Base-by-base conservation (phyloP, 179 eudicot species). In the Vitellaria paradoxa region DNA sequence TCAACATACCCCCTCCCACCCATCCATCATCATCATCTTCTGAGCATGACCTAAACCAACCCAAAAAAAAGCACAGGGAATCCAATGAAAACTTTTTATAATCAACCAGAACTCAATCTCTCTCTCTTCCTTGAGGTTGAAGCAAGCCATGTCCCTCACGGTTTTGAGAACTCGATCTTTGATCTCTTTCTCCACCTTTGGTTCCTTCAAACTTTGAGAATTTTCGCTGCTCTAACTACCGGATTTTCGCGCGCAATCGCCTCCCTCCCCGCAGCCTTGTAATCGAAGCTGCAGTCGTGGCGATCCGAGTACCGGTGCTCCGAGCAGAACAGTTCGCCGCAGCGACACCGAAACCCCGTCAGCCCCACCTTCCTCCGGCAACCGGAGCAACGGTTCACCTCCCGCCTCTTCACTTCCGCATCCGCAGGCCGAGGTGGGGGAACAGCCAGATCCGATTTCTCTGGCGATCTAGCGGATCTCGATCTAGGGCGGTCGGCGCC, bases 301-400 rank as follows among this genome's bases (percentile, higher is more conserved):
- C 97, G 97, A 84, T 92, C 97, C 65, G 97, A 86, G 79, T 92
- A 92, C 82, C 95, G 74, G 53, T 93, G 97, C 64, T 81, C 88
- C 15, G 91, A 71, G 21, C 97, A 93, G 75, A 91, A 93, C 84
- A 93, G 74, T 26, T 93, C 89, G 1, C 97, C 97, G 55, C 97
- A 92, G 14, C 92, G 82, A 69, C 97, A 93, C 68, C 93, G 75
- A 56, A 91, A 91, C 47, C 92, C 93, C 64, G 87, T 89, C 80
- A 91, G 55, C 78, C 93, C 92, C 61, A 91, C 85, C 86, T 86
- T 86, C 73, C 84, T 88, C 53, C 85, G 70, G 78, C 96, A 91
- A 1, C 96, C 93, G 72, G 85, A 81, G 70, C 96, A 91, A 69
- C 93, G 68, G 52, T 83, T 87, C 71, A 81, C 90, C 80, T 65